Conservation (phyloP, 345 rosid genomes). For the Pseudoturritis turrita region DNA sequence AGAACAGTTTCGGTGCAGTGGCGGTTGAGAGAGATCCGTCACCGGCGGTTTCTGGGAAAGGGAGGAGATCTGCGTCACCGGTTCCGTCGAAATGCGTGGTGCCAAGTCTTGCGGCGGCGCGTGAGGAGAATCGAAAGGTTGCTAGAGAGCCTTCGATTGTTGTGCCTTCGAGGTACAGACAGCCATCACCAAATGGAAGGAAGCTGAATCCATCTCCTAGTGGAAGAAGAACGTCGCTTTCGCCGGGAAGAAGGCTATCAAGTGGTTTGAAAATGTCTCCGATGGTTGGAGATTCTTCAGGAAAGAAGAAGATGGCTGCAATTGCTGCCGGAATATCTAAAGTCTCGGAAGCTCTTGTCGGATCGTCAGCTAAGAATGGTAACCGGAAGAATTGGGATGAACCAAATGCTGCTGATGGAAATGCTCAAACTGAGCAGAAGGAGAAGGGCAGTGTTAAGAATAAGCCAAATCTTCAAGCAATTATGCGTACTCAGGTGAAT, state of each 20-base stretch:
- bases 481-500: slow-evolving; percentile 76
- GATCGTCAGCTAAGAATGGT: slow-evolving; percentile 43
- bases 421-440: slow-evolving; percentile 39
- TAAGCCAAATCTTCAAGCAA: slow-evolving; percentile 59
- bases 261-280: slow-evolving; percentile 70
- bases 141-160: slow-evolving; percentile 77
- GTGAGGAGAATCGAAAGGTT: slow-evolving; percentile 67
- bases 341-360: slow-evolving; percentile 60
- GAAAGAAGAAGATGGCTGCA: slow-evolving; percentile 74
- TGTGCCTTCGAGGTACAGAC: slow-evolving; percentile 89
- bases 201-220: slow-evolving; percentile 65
- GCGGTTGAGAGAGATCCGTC: slow-evolving; percentile 53
- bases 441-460: slow-evolving; percentile 45
- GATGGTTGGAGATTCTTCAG: slow-evolving; percentile 55
- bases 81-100: slow-evolving; percentile 88
- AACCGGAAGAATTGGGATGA: slow-evolving; percentile 72
- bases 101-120: slow-evolving; percentile 71
- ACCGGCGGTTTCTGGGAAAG: slow-evolving; percentile 65
- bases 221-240: slow-evolving; percentile 63
- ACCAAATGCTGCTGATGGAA: slow-evolving; percentile 21
- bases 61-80: slow-evolving; percentile 86
- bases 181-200: slow-evolving; percentile 81
- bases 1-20: slow-evolving; percentile 14
- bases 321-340: slow-evolving; percentile 67
- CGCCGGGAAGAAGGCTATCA: slow-evolving; percentile 82